phyloP scores from a whole-genome alignment of 176 grass and related monocot genomes.

The Triticum dicoccoides region DNA sequence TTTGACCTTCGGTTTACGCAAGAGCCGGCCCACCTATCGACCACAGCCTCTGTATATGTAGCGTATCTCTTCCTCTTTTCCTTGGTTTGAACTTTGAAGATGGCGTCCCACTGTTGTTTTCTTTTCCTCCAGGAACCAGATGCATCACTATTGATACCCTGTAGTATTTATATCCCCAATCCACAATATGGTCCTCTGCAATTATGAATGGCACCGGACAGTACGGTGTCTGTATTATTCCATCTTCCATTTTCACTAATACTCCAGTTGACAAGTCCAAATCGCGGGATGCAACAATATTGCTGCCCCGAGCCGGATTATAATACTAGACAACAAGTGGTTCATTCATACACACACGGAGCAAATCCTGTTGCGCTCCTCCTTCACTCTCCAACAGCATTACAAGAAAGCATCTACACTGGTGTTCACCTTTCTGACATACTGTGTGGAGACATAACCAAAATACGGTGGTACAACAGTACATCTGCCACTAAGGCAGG shows the following conservation, averaged over 20 bases:
- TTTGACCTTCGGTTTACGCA: neutral
- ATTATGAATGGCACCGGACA: neutral
- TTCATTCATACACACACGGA: neutral
- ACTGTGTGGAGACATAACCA: neutral
- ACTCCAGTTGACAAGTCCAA: constrained; percentile 1
- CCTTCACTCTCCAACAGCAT: neutral
- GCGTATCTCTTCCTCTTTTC: neutral
- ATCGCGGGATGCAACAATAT: neutral
- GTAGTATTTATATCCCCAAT: neutral
- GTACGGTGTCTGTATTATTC: neutral
- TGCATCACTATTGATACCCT: neutral
- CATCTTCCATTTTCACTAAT: neutral
- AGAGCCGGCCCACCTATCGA: neutral
- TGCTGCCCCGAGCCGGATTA: neutral
- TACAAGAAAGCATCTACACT: neutral
- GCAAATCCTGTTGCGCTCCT: neutral
- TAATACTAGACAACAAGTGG: neutral
- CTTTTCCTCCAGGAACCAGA: constrained; percentile 5
- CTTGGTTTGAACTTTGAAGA: neutral
- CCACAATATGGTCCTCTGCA: constrained; percentile 32
- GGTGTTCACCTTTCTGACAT: neutral
- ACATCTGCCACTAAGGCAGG: constrained; percentile 5
- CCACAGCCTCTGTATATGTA: neutral
- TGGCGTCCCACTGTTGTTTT: constrained; percentile 10
- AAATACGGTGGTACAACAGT: neutral